phyloP scores from a whole-genome alignment of 176 grass and related monocot genomes.

The Thinopyrum elongatum region DNA sequence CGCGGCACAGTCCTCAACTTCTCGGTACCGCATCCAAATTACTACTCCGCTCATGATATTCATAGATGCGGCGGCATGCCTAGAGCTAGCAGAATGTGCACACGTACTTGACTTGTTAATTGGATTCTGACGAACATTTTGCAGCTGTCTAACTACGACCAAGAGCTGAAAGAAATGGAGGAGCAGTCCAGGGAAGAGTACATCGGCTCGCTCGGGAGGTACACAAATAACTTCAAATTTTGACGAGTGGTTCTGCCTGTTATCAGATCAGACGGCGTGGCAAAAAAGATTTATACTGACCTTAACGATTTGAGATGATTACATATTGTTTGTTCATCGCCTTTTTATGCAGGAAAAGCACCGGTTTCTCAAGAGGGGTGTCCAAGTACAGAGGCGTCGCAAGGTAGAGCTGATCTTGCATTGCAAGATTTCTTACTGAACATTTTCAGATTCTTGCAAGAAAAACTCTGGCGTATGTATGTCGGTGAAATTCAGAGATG shows the following conservation, averaged over 20 bases:
- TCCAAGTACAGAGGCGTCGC: conserved; percentile 82
- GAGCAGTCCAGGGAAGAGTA: conserved; percentile 63
- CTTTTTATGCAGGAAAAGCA: conserved; percentile 51
- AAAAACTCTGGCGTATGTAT: neutral
- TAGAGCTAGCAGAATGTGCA: neutral
- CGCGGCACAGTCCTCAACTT: conserved; percentile 75
- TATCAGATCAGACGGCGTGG: neutral
- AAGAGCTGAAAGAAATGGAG: conserved; percentile 60
- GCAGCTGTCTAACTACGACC: conserved; percentile 45
- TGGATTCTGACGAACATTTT: neutral
- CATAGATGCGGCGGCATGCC: neutral
- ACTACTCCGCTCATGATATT: neutral
- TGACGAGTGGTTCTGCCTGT: neutral
- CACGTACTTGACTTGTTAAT: neutral
- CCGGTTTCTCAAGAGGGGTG: conserved; percentile 69
- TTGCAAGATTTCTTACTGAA: neutral
- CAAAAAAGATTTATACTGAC: neutral
- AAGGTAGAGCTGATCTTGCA: conserved; percentile 28
- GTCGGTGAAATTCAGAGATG: neutral
- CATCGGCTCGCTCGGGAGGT: conserved; percentile 61
- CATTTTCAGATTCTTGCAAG: neutral
- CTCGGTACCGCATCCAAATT: conserved; percentile 34
- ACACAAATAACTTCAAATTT: neutral
- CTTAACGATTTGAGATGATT: neutral
- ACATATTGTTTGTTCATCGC: neutral